Evolutionary conservation across 805 yeast genomes (phyloP).

Genomic region (Nakazawaea molendinolei): DNA sequence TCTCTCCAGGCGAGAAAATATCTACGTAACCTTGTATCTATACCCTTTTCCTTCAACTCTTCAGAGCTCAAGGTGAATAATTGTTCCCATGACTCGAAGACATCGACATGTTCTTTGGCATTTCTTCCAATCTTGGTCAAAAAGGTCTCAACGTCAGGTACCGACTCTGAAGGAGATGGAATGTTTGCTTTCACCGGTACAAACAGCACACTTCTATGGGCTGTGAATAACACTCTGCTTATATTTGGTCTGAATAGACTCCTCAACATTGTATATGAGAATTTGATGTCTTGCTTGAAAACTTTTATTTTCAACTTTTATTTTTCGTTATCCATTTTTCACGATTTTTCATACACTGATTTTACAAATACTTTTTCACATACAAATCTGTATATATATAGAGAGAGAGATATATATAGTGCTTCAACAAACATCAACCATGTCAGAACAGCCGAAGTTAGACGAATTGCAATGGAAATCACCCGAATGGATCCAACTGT

Average conservation of each 20-base stretch:
- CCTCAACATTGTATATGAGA: no score
- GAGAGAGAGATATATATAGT: no score
- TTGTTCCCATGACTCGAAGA: conserved; percentile 67
- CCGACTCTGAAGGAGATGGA: conserved; percentile 44
- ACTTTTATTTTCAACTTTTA: no score
- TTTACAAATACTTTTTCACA: no score
- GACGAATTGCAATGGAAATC: conserved; percentile 96
- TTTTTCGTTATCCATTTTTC: no score
- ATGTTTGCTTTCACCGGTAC: conserved; percentile 13
- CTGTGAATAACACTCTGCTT: no score
- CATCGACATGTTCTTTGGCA: conserved; percentile 56
- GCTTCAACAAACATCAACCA: no score
- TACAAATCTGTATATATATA: no score
- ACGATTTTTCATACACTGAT: no score
- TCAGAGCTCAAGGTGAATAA: conserved; percentile 51
- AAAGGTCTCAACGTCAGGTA: conserved; percentile 71
- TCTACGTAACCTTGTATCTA: conserved; percentile 65
- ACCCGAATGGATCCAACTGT: conserved; percentile 93
- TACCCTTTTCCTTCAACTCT: conserved; percentile 66
- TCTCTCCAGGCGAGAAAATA: conserved; percentile 72
- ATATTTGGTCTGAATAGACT: no score
- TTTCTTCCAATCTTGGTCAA: conserved; percentile 75
- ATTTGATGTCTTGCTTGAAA: no score
- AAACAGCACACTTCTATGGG: conserved; percentile 5
- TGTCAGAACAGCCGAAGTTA: conserved; percentile 30